These are phyloP conservation scores for Lactarius pseudohatsudake DNA, from an alignment of 768 basidiomycete genomes.

Conservation along the genomic window DNA sequence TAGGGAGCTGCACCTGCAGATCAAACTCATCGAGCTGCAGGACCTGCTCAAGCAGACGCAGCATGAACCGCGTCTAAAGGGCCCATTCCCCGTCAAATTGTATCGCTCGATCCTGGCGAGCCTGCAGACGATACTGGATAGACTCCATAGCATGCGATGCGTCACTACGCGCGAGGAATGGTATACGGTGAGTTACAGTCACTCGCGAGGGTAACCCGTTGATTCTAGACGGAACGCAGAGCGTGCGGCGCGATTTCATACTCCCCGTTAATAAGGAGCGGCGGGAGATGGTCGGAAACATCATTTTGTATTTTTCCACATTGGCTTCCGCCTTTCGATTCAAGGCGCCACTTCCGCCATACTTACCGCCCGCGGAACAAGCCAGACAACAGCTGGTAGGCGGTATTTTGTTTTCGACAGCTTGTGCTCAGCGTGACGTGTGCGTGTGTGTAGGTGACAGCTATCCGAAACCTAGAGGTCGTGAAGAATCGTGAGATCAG, in stretches of 20 bases:
- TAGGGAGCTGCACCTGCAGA: conserved; percentile 95
- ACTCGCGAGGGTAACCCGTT: neutral
- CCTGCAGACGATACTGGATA: conserved; percentile 82
- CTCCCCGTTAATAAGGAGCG: conserved; percentile 86
- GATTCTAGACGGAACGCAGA: conserved; percentile 43
- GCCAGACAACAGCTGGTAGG: conserved; percentile 75
- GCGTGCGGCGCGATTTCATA: conserved; percentile 83
- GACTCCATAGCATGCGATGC: conserved; percentile 92
- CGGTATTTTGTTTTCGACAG: neutral
- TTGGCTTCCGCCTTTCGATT: conserved; percentile 77
- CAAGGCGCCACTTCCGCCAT: conserved; percentile 94
- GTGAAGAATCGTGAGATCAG: conserved; percentile 82
- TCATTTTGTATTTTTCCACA: conserved; percentile 84
- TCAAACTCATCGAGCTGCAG: conserved; percentile 84
- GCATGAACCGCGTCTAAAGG: conserved; percentile 93
- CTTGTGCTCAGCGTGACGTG: neutral
- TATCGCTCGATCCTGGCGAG: conserved; percentile 84
- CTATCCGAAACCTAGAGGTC: conserved; percentile 81
- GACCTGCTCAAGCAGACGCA: conserved; percentile 84
- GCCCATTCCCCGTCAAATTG: conserved; percentile 84
- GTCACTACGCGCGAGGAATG: conserved; percentile 97
- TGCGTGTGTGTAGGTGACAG: conserved; percentile 56
- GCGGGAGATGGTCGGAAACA: conserved; percentile 93
- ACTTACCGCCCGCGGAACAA: conserved; percentile 89
- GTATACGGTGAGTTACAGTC: conserved; percentile 59